Conservation (phyloP, 805 yeast genomes). For the Ogataea zsoltii region DNA sequence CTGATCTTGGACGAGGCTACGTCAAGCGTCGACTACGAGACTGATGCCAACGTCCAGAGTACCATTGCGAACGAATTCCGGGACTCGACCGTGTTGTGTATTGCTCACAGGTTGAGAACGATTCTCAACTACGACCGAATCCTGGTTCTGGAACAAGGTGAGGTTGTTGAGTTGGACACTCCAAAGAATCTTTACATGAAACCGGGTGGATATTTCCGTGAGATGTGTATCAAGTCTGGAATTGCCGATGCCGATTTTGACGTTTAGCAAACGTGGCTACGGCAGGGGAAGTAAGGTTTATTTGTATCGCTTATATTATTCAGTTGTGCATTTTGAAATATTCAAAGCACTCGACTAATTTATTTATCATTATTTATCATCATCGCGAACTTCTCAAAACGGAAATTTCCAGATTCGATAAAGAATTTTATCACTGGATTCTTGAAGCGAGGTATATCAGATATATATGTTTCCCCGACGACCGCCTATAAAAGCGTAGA, state of each 20-base stretch:
- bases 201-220: conserved; percentile 46
- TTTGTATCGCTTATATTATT: no score
- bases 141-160: conserved; percentile 60
- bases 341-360: neutral
- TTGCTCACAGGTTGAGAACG: conserved; percentile 71
- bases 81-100: conserved; percentile 66
- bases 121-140: conserved; percentile 60
- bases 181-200: conserved; percentile 48
- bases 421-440: neutral
- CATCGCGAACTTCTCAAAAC: neutral
- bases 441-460: neutral
- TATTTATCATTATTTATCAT: neutral
- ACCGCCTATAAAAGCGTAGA: no score
- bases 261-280: neutral
- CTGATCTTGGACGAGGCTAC: conserved; percentile 77
- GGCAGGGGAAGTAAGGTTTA: no score
- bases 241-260: conserved; percentile 41
- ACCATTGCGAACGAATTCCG: conserved; percentile 60
- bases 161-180: conserved; percentile 52
- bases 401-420: conserved; percentile 13
- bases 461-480: neutral
- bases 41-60: conserved; percentile 63
- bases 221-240: conserved; percentile 53
- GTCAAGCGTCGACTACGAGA: conserved; percentile 71
- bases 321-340: neutral